Evolutionary conservation across 2,329 filamentous ascomycete species (phyloP), one percentile per base, ranked within the genome.

Genomic region (Fusarium sp.): DNA sequence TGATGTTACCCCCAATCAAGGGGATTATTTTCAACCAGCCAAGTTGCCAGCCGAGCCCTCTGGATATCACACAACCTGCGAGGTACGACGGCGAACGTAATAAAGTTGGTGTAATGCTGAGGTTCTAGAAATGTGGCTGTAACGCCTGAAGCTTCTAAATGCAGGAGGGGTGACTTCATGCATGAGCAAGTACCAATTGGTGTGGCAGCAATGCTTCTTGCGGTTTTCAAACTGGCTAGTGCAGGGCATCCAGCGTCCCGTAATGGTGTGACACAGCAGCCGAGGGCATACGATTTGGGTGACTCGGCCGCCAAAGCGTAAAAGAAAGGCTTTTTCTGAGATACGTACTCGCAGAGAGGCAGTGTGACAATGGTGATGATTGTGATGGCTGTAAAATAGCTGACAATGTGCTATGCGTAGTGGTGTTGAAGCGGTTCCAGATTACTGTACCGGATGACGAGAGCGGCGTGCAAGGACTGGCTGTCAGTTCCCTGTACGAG

Each of bases 401-500:
- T 54, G 38, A 43, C 41, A 40, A 47, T 32, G 22, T n/a, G 19
- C n/a, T 31, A 28, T 35, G 24, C 29, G 59, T 58, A 48, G 46
- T 70, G 64, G 64, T 66, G 61, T 67, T 67, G 54, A 58, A 54
- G 50, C 53, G 46, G 53, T 55, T 54, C 45, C 57, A 63, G 31
- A 34, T n/a, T n/a, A 13, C 12, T 34, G 31, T 34, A 34, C 31
- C 31, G n/a, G 62, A 70, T 70, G 67, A 70, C 67, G 67, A 70
- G 67, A 67, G 67, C 56, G 65, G 67, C 67, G 54, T 59, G 52
- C 41, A 54, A 43, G 43, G 56, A 60, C 62, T 67, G 61, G 64
- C 48, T 64, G 53, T 45, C 41, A 29, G 49, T 26, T 31, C 31
- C 52, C 31, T 39, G 43, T 53, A 45, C 25, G 48, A 60, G 57